These are phyloP conservation scores for Fusarium sp. DNA, from an alignment of 2,329 filamentous ascomycete genomes.

Conservation along the genomic window DNA sequence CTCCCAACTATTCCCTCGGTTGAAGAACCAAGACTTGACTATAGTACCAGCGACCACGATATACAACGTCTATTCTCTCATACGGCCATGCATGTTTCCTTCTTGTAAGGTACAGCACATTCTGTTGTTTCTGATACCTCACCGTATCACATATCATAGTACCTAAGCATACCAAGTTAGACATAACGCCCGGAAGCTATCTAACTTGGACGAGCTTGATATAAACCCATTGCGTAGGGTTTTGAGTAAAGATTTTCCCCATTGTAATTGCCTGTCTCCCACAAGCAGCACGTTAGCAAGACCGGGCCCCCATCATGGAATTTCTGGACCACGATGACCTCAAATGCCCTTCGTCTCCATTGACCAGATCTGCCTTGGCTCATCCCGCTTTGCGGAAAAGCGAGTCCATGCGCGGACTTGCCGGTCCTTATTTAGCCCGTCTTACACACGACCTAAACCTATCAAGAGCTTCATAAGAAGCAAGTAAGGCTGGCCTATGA, in stretches of 20 bases:
- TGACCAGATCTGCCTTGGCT: background rate
- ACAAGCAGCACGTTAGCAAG: background rate
- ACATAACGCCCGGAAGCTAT: too few species aligned
- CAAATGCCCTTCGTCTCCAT: background rate
- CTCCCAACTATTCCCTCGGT: background rate
- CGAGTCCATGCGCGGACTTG: background rate
- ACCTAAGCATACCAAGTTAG: background rate
- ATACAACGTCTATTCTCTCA: background rate
- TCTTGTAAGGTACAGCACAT: background rate
- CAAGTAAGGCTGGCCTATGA: background rate
- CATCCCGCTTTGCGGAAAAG: background rate
- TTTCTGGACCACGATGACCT: background rate
- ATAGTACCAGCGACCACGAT: background rate
- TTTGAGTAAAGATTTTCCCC: background rate
- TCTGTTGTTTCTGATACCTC: background rate
- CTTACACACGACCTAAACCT: constrained; percentile 28
- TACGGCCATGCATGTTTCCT: background rate
- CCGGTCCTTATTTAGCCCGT: constrained; percentile 37
- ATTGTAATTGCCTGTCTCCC: background rate
- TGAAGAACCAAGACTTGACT: background rate
- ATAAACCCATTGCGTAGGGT: background rate
- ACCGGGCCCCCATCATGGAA: too few species aligned
- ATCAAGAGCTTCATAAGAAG: background rate
- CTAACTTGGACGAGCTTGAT: too few species aligned
- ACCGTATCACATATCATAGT: background rate